phyloP scores from a whole-genome alignment of 2,329 filamentous ascomycete species.

The Colletotrichum incanum region DNA sequence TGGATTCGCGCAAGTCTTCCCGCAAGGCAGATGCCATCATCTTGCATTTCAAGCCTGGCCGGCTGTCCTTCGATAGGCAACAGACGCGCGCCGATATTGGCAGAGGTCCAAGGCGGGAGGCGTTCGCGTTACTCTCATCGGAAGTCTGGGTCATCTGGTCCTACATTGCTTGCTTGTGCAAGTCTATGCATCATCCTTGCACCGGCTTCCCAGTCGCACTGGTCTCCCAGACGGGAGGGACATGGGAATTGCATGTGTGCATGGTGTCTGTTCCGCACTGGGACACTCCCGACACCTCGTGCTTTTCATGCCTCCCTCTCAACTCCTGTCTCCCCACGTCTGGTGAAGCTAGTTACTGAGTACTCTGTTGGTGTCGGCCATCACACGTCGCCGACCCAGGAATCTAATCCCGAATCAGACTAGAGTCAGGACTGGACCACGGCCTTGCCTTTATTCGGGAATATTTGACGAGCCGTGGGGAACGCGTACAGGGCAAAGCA shows the following conservation, averaged over 20 bases:
- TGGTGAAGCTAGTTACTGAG: constrained; percentile 1
- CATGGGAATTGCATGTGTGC: constrained; percentile 32
- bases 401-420: constrained; percentile 37
- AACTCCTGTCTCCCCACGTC: constrained; percentile 25
- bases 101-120: constrained; percentile 1
- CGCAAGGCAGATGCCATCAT: constrained; percentile 18
- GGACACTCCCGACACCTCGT: constrained; percentile 26
- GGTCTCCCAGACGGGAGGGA: constrained; percentile 37
- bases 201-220: constrained; percentile 31
- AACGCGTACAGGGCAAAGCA: constrained; percentile 16
- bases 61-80: neutral
- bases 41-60: constrained; percentile 12
- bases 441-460: constrained; percentile 52
- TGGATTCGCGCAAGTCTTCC: neutral
- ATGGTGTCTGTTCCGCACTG: constrained; percentile 31
- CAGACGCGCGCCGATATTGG: constrained; percentile 5
- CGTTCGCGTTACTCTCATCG: constrained; percentile 12
- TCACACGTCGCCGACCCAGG: neutral
- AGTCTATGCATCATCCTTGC: constrained; percentile 25
- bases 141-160: constrained; percentile 6
- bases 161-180: constrained; percentile 28
- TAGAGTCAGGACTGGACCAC: constrained; percentile 21
- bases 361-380: constrained; percentile 4
- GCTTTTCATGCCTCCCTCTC: constrained; percentile 29
- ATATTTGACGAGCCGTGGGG: constrained; percentile 43